Evolutionary conservation across 2,329 filamentous ascomycete genomes (phyloP).

Genomic region (Colletotrichum sp.): DNA sequence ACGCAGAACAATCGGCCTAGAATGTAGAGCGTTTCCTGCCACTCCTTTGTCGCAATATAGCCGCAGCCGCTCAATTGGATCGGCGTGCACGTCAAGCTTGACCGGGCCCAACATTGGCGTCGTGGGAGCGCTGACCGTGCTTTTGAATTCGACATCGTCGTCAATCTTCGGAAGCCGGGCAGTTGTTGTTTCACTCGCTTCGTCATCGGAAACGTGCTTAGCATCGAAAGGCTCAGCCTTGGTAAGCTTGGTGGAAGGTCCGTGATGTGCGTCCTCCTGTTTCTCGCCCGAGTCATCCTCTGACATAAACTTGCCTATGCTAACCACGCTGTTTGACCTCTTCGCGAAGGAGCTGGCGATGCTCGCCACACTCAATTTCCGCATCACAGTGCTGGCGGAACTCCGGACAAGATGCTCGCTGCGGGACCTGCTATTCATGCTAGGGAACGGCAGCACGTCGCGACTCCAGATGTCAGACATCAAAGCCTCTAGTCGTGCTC

Average conservation of each 20-base stretch:
- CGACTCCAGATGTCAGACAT: constrained; percentile 85
- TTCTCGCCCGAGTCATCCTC: constrained; percentile 31
- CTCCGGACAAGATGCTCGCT: constrained; percentile 76
- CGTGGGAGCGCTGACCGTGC: constrained; percentile 15
- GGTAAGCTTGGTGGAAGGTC: neutral
- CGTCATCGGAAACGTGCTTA: constrained; percentile 1
- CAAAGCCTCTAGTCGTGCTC: constrained; percentile 76
- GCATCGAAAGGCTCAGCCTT: neutral
- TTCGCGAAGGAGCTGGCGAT: constrained; percentile 79
- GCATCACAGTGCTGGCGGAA: constrained; percentile 86
- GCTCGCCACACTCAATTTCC: constrained; percentile 84
- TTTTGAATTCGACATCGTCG: constrained; percentile 27
- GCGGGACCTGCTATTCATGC: constrained; percentile 71
- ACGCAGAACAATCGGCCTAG: constrained; percentile 17
- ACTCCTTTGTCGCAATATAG: neutral
- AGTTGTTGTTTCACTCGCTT: constrained; percentile 11
- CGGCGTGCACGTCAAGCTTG: constrained; percentile 1
- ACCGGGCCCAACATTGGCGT: constrained; percentile 1
- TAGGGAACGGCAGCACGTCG: constrained; percentile 80
- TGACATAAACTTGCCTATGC: constrained; percentile 30
- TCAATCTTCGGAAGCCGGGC: constrained; percentile 28
- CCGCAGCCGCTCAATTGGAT: neutral
- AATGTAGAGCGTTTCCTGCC: neutral
- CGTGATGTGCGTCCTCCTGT: neutral
- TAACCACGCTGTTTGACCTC: constrained; percentile 65